Conservation (phyloP, 2,329 filamentous ascomycete genomes). For the Raffaelea albimanens region DNA sequence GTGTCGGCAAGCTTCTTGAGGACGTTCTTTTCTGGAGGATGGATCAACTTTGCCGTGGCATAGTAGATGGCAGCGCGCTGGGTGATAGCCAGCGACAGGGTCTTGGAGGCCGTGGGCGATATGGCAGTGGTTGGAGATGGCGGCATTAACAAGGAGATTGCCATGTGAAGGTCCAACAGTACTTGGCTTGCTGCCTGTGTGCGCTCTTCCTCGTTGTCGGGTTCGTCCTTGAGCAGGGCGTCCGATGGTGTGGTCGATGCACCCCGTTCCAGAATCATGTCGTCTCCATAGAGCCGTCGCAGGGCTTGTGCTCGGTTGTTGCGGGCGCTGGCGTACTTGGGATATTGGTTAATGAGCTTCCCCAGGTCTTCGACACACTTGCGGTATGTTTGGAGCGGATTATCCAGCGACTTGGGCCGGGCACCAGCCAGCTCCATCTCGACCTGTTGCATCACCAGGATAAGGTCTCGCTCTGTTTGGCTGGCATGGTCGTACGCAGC, state of each 20-base stretch:
- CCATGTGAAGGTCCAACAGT: constrained; percentile 45
- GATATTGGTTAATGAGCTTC: constrained; percentile 45
- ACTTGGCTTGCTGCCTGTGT: constrained; percentile 18
- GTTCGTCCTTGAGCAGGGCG: constrained; percentile 24
- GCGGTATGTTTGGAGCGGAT: constrained; percentile 36
- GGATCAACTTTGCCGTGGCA: constrained; percentile 39
- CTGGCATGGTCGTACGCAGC: constrained; percentile 41
- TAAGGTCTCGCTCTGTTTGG: constrained; percentile 41
- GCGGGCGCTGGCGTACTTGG: constrained; percentile 60
- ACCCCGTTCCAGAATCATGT: constrained; percentile 33
- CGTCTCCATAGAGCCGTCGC: constrained; percentile 53
- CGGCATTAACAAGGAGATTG: constrained; percentile 39
- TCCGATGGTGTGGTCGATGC: background rate
- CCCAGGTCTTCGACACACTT: constrained; percentile 39
- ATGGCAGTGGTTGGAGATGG: constrained; percentile 29
- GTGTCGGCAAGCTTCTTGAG: background rate
- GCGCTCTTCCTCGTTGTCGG: constrained; percentile 19
- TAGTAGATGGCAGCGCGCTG: constrained; percentile 60
- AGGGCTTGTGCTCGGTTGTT: constrained; percentile 67
- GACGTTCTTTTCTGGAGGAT: background rate
- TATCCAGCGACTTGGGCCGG: constrained; percentile 18
- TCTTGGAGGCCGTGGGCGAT: constrained; percentile 55
- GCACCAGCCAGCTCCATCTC: constrained; percentile 42
- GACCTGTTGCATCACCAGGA: constrained; percentile 42
- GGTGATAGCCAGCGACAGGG: constrained; percentile 61